Conservation (phyloP, 2,329 filamentous ascomycete genomes). For the Myriosclerotinia scirpicola region DNA sequence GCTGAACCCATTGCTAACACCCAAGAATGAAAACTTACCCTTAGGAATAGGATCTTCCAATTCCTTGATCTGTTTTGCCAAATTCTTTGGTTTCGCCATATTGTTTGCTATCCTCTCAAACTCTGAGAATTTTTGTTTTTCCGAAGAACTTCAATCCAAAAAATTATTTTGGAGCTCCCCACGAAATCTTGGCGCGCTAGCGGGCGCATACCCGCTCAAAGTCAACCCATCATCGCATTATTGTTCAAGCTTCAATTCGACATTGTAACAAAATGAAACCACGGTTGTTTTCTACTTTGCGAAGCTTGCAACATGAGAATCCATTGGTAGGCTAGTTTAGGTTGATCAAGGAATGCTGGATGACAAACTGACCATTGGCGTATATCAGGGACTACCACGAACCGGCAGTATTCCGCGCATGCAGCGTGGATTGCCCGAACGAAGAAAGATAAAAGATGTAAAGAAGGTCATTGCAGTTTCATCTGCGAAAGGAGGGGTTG, state of each 20-base stretch:
- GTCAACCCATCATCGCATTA: conserved; percentile 20
- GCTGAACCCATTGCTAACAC: neutral
- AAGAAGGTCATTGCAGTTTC: conserved; percentile 94
- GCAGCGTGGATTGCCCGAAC: conserved; percentile 78
- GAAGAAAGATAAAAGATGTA: conserved; percentile 78
- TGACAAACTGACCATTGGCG: conserved; percentile 17
- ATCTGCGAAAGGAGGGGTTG: conserved; percentile 96
- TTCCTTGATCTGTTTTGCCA: conserved; percentile 61
- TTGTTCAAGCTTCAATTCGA: conserved; percentile 22
- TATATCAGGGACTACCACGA: conserved; percentile 73
- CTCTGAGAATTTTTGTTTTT: conserved; percentile 29
- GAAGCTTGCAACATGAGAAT: conserved; percentile 73
- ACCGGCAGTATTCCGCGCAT: conserved; percentile 72
- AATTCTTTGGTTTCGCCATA: conserved; percentile 52
- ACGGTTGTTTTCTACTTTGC: conserved; percentile 55
- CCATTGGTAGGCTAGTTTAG: conserved; percentile 62
- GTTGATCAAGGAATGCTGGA: neutral
- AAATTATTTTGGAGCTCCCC: conserved; percentile 31
- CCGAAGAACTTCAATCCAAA: conserved; percentile 21
- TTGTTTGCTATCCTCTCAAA: conserved; percentile 24
- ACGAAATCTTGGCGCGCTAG: conserved; percentile 36
- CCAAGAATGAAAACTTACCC: conserved; percentile 48
- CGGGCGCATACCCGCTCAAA: conserved; percentile 29
- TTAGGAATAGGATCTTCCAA: conserved; percentile 57
- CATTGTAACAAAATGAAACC: conserved; percentile 39